Base-by-base conservation (phyloP, 441 rosid species). In the Adansonia rubrostipa region DNA sequence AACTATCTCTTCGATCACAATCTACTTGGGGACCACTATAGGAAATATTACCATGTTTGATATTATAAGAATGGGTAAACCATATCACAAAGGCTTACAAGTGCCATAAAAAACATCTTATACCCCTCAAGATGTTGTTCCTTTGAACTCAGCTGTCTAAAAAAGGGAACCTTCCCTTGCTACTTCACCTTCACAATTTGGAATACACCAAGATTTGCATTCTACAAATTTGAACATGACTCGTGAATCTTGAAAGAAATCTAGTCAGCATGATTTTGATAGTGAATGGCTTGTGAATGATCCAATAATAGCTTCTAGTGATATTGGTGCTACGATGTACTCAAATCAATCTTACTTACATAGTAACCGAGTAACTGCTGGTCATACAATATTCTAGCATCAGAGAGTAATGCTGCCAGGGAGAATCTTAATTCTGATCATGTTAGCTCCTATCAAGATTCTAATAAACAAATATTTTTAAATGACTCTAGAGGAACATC, bases 11-110 rank as follows among this genome's bases (percentile, higher is more conserved):
- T 56, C 79, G 73, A 54, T 67, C 77, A 50, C 87, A 85, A 70
- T 45, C 86, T 62, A 42, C 81, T 62, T 74, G 80, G 82, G 80
- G 45, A 74, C 78, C 73, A 19, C 84, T 65, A 14, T 75, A 22
- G 86, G 84, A 48, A 82, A 82, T 75, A 71, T 78, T 75, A 79
- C 89, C 61, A 78, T 84, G 87, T 87, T 82, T 75, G 87, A 85
- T 54, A 76, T 84, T 63, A 86, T 84, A 54, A 84, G 71, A 82
- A 77, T 83, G 85, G 86, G 87, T 64, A 61, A 64, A 75, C 77
- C 75, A 47, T 53, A 57, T 19, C 73, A 42, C 45, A 82, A 62
- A 77, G 85, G 45, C 51, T 85, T 81, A 9, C 74, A 79, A 51
- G 48, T 19, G 58, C 62, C 74, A 1, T 51, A 11, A 60, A 90